Evolutionary conservation across 805 yeast genomes (phyloP), one percentile per base, ranked within the genome.

Genomic region (Candida parachauliodes): DNA sequence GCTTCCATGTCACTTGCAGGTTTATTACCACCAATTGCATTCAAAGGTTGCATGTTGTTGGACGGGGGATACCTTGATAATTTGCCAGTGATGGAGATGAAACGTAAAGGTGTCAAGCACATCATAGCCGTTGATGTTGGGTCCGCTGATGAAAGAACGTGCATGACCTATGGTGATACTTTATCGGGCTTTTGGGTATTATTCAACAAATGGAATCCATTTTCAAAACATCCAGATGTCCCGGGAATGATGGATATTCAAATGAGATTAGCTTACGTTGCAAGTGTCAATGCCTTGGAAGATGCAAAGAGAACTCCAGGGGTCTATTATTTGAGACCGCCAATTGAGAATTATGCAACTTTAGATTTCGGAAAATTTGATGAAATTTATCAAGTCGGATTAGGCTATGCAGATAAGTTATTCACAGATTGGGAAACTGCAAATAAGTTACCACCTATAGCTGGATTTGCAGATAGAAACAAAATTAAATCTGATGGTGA

Each of bases 1-100:
- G 98, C 98, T 0, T 87, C 96, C 0, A 91, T 91, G 98, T 83
- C 96, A 0, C 68, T 91, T 34, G 98, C 98, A 1, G 97, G 98
- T 0, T 67, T 93, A 26, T 65, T 91, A 17, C 98, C 98, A 3
- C 91, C 91, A 1, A 68, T 93, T 17, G 82, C 93, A 3, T 93
- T 80, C 51, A 80, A 86, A 38, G 98, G 98, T 0, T 78, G 84
- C 27, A 91, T 91, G 98, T 62, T 93, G 20, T 63, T 93, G 29
- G 98, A 91, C 60, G 98, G 98, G 29, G 98, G 98, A 0, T 91
- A 93, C 56, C 81, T 93, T 38, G 98, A 91, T 55, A 91, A 91
- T 55, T 66, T 91, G 40, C 94, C 98, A 0, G 98, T 91, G 2
- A 72, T 72, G 46, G 97, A 91, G 55, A 93, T 91, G 98, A 82